These are phyloP conservation scores for Quercus robur DNA, from an alignment of 306 rosid species.

Conservation along the genomic window DNA sequence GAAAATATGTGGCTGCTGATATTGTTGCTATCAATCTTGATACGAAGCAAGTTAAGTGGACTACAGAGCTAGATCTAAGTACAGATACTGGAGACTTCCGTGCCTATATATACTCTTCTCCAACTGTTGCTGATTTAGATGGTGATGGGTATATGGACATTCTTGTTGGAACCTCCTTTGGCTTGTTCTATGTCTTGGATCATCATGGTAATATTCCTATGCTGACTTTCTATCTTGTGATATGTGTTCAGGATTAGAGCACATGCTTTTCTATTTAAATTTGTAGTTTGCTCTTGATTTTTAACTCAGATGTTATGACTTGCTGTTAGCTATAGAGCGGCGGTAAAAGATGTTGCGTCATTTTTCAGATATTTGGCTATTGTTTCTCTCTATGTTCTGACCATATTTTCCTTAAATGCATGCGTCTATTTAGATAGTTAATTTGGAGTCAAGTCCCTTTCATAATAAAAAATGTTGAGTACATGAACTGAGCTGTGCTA, in stretches of 20 bases:
- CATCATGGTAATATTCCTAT: slow-evolving; percentile 65
- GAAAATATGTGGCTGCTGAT: slow-evolving; percentile 87
- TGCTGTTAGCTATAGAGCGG: not conserved
- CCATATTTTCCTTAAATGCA: not conserved
- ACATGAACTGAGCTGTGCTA: not conserved
- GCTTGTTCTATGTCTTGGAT: slow-evolving; percentile 90
- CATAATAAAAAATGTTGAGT: not conserved
- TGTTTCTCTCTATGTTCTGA: not conserved
- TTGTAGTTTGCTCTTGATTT: not conserved
- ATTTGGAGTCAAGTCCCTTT: not conserved
- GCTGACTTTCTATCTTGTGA: not conserved
- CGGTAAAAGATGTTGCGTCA: not conserved
- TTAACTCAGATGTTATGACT: not conserved
- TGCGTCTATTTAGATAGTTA: not conserved
- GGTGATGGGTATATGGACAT: slow-evolving; percentile 96
- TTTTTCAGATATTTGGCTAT: not conserved
- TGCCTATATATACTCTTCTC: slow-evolving; percentile 85
- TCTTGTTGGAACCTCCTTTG: slow-evolving; percentile 92
- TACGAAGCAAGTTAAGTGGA: slow-evolving; percentile 95
- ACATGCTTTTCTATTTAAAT: not conserved
- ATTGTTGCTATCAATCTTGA: slow-evolving; percentile 93
- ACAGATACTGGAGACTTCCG: slow-evolving; percentile 69
- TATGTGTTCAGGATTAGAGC: not conserved
- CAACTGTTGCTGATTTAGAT: slow-evolving; percentile 89
- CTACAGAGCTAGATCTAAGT: slow-evolving; percentile 82